These are phyloP conservation scores for Aspergillus phoenicis DNA, from an alignment of 2,329 filamentous ascomycete genomes.

Conservation along the genomic window DNA sequence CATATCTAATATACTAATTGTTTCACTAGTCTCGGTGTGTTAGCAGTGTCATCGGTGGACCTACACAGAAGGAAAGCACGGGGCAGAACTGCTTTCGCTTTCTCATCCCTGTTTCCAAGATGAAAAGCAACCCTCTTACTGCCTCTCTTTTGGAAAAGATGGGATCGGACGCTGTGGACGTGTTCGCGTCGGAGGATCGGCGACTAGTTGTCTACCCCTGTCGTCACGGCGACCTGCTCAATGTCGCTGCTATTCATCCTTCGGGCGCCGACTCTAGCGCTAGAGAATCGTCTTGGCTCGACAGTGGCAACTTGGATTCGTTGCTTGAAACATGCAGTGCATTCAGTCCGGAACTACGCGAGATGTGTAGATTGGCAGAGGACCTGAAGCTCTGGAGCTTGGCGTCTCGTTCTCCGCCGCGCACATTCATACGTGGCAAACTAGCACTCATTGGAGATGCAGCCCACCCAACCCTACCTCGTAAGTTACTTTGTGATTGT, in stretches of 20 bases:
- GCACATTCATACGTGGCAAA: slow-evolving; percentile 20
- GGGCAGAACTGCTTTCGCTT: slow-evolving; percentile 40
- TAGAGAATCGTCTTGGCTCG: slow-evolving; percentile 11
- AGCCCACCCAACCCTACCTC: slow-evolving; percentile 25
- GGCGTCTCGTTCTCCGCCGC: slow-evolving; percentile 14
- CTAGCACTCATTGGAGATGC: slow-evolving; percentile 26
- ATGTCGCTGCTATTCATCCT: slow-evolving; percentile 18
- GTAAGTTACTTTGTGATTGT: background rate
- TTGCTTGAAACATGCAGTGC: slow-evolving; percentile 12
- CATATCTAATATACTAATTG: background rate
- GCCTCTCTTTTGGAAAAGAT: slow-evolving; percentile 29
- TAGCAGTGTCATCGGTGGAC: slow-evolving; percentile 18
- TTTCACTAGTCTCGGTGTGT: slow-evolving; percentile 29
- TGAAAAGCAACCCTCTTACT: slow-evolving; percentile 34
- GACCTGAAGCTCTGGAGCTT: slow-evolving; percentile 27
- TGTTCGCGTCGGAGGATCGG: slow-evolving; percentile 19
- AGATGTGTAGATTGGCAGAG: slow-evolving; percentile 20
- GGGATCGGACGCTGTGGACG: slow-evolving; percentile 19
- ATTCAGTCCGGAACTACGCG: slow-evolving; percentile 16
- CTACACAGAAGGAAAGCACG: slow-evolving; percentile 26
- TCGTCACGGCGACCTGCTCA: slow-evolving; percentile 17
- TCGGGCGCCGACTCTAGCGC: background rate
- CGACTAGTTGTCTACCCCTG: slow-evolving; percentile 33
- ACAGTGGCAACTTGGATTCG: slow-evolving; percentile 8
- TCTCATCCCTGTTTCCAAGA: slow-evolving; percentile 36